phyloP scores from a whole-genome alignment of 2,329 filamentous ascomycete genomes.

The Penicillium sp. region DNA sequence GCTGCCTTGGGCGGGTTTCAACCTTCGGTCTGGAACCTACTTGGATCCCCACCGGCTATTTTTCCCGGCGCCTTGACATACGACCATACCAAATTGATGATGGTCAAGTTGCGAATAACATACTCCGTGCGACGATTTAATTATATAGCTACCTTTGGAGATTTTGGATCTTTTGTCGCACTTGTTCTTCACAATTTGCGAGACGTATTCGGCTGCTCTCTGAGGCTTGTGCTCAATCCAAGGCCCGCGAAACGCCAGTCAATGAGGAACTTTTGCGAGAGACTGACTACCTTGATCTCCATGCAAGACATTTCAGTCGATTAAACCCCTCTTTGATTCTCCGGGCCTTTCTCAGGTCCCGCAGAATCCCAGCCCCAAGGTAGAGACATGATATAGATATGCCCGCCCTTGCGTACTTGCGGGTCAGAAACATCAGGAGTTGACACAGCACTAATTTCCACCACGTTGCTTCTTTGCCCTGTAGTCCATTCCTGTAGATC shows the following conservation, averaged over 20 bases:
- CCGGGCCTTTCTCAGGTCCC: too few species aligned
- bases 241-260: conserved; percentile 4
- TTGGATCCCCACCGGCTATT: neutral
- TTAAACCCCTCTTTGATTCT: conserved; percentile 1
- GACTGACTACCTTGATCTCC: conserved; percentile 8
- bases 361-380: conserved; percentile 9
- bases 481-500: conserved; percentile 5
- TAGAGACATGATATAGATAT: conserved; percentile 8
- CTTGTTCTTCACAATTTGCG: neutral
- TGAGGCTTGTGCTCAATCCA: neutral
- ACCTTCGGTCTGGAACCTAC: conserved; percentile 1
- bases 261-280: conserved; percentile 4
- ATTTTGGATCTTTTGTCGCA: neutral
- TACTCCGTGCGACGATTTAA: neutral
- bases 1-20: conserved; percentile 2
- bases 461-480: conserved; percentile 9
- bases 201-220: neutral
- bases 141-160: neutral
- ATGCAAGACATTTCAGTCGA: conserved; percentile 4
- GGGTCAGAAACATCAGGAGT: conserved; percentile 1
- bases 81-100: neutral
- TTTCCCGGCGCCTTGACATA: neutral
- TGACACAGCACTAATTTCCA: neutral
- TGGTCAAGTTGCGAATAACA: neutral
- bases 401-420: conserved; percentile 14